Base-by-base conservation (phyloP, 2,329 filamentous ascomycete species). In the Triangularia verruculosa region DNA sequence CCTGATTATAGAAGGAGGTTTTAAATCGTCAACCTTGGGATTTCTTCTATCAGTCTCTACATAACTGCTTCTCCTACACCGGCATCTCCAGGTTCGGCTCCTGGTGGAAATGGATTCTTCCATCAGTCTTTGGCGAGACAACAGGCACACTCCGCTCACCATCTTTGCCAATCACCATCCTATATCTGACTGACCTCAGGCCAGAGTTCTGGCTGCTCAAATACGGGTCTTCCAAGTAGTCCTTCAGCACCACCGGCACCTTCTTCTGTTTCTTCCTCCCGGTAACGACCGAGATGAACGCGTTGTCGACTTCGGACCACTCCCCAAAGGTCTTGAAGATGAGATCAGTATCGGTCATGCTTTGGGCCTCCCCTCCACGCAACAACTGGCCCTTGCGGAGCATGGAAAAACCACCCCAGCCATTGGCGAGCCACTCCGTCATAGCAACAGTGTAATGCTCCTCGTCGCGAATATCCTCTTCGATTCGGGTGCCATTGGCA, bases 391-490 rank as follows among this genome's bases (percentile, higher is more conserved):
- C 24, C 13, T 47, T 39, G 22, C 30, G 12, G 2, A 59, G 57
- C 39, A 59, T 59, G 7, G 24, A 17, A 39, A 51, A 59, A 1
- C 57, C 57, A 4, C 57, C 57, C 57, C 57, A 59, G 13, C 57
- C 57, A n/a, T 52, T 30, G 25, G 39, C 57, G 22, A 59, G 20
- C 57, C 57, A 59, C 57, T 59, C 57, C 2, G 57, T 59, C 57
- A 59, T 59, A 13, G 57, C 57, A 11, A 58, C 56, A 20, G 39
- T 27, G 56, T 58, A 58, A 22, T 43, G 3, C 22, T 47, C 20
- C 15, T 58, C 56, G 3, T 32, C 27, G 8, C 17, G 24, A 11
- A 58, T 43, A 12, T 32, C 20, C 32, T 43, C 56, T 12, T 43
- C 20, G 12, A 43, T 43, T 15, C 24, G 20, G 5, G n/a, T 25